Evolutionary conservation across 1,284 basidiomycete genomes (phyloP), one percentile per base, ranked within the genome.

Genomic region (Cryptococcus sp.): DNA sequence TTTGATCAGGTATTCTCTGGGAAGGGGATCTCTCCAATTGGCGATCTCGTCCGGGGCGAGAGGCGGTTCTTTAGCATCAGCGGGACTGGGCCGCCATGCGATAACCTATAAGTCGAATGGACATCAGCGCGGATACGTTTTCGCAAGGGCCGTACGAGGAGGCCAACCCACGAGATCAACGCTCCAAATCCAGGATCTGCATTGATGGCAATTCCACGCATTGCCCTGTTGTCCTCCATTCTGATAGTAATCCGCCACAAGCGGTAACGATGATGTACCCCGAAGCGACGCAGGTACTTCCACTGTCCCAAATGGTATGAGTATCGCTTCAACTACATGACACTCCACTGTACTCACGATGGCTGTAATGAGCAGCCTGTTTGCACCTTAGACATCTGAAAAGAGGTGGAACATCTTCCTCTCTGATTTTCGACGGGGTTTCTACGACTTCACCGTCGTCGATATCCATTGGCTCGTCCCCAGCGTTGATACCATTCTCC

Each of bases 1-100:
- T 73, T 96, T 96, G 57, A 95, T 85, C 10, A 96, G 84, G 70
- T 96, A 95, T 76, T 94, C 91, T 55, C 92, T 81, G 20, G 89
- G 89, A 15, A 93, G 81, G 46, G 79, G 69, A 29, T 80, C 77
- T 72, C 86, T 90, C 74, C 82, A 81, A 65, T 85, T 79, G 1
- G 84, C 81, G 20, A 79, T 67, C 62, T 84, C 80, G 54, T 79
- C 78, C 19, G 69, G 62, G 13, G 77, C 66, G 34, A 71, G 76
- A 29, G 78, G 62, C 3, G 83, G 78, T 70, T 89, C 86, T 8
- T 81, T 71, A 26, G 85, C 86, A 60, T 83, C 81, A 1, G 82
- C 74, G 26, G 89, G 89, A 67, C 84, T 86, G 8, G 90, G 87
- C 39, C 91, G 83, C 93, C 93, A 97, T 0, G 92, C 93, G 44